Evolutionary conservation across 1,139 yeast species (phyloP), one percentile per base, ranked within the genome.

Genomic region (Hyphopichia burtonii): DNA sequence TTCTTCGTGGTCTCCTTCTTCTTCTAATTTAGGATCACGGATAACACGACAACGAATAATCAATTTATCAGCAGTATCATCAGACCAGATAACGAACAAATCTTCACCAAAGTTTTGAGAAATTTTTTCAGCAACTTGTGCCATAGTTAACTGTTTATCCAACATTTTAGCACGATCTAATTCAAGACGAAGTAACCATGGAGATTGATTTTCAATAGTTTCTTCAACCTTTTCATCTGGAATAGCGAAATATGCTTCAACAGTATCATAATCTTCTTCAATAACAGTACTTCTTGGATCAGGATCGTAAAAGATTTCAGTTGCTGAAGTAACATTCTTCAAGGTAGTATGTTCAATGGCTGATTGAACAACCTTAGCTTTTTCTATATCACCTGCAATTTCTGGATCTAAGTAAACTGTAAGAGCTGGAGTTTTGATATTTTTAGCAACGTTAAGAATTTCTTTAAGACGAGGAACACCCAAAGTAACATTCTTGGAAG

Each of bases 381-480:
- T 83, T 62, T 90, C 97, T 63, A 91, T 93, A 58, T 93, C 96
- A 40, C 80, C 75, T 9, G 96, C 93, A 52, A 84, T 78, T 37
- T 83, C 94, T 12, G 83, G 82, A 39, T 88, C 78, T 61, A 94
- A 73, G 61, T 90, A 93, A 17, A 93, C 96, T 3, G 96, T 90
- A 66, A 93, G 76, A 11, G 96, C 95, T 16, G 99, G 99, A n/a
- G 99, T 94, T 68, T 91, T 93, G 76, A 93, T 90, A 57, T 88
- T 91, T 73, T 93, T 94, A 16, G 99, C 99, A 51, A 94, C 99
- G 65, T 93, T 93, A 66, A 94, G 80, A 80, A 94, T 94, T 76
- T 94, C 99, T 80, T 94, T 94, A 68, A 94, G 80, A 78, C 99
- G 95, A 52, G 99, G 99, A 61, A 94, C 99, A 81, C 99, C 99